Evolutionary conservation across 495 filamentous ascomycete species (phyloP), one percentile per base, ranked within the genome.

Genomic region (Paragyromitra xinjiangensis): DNA sequence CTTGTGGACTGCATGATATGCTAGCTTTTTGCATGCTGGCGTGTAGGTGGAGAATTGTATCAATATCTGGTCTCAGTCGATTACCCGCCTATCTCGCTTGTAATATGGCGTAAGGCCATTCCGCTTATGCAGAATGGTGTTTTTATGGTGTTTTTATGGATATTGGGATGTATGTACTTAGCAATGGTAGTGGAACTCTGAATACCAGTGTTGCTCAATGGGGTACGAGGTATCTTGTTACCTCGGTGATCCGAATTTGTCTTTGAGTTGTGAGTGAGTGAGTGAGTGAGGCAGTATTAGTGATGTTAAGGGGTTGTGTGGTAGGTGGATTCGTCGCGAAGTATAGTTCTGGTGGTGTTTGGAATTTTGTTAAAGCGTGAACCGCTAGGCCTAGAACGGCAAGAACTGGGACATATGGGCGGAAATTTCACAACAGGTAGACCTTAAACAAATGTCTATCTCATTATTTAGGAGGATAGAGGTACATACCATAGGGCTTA

Each of bases 61-160:
- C 64, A 67, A 40, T 67, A 67, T 24, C 65, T 8, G 3, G 65
- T 26, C 64, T 34, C 7, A 37, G 42, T 69, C 16, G 37, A 56
- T 69, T 56, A 8, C 29, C 56, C 29, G 16, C 37, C 29, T 16
- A 61, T 53, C 12, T 56, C 14, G 37, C 53, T 26, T 56, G 11
- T 44, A 44, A 58, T 69, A 3, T 34, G 45, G 48, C 16, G 48
- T 9, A 9, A 1, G n/a, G 24, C 50, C 37, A 22, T 53, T 55
- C 48, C 51, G 48, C 7, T 56, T 56, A 16, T 61, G 16, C 6
- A 29, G 12, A 11, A 61, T 37, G 56, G 56, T 59, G 55, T 39
- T 39, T 61, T 61, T 39, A 39, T 61, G 37, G 26, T 61, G n/a
- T 61, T 29, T 12, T 12, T 6, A 61, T 16, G 12, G 56, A 53